These are phyloP conservation scores for Melampsora larici-populina DNA, from an alignment of 1,284 basidiomycete species.

Conservation along the genomic window DNA sequence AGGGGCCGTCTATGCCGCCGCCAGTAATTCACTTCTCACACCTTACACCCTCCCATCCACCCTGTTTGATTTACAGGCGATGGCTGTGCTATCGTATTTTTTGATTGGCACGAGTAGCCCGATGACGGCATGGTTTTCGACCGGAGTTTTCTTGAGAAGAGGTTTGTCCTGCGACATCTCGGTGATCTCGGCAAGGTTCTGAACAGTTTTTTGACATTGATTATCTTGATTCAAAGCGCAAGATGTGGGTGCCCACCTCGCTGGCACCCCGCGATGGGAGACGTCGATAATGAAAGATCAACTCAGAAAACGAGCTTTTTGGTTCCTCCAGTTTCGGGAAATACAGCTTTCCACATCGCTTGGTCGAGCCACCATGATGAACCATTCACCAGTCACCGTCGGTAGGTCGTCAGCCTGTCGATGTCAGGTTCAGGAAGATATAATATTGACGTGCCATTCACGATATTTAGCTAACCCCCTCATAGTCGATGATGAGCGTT, in stretches of 20 bases:
- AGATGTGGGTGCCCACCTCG: constrained; percentile 7
- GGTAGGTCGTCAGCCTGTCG: constrained; percentile 3
- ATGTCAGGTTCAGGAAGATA: not conserved
- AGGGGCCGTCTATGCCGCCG: not conserved
- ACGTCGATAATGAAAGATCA: constrained; percentile 38
- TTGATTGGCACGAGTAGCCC: constrained; percentile 1
- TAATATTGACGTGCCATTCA: not conserved
- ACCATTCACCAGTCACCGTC: not conserved
- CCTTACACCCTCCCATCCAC: not conserved
- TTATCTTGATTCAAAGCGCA: constrained; percentile 10
- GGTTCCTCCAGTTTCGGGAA: constrained; percentile 8
- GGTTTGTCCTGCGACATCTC: not conserved
- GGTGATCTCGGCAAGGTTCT: not conserved
- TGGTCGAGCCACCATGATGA: constrained; percentile 16
- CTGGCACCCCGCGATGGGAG: constrained; percentile 18
- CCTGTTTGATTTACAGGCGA: constrained; percentile 28
- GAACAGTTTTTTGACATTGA: not conserved
- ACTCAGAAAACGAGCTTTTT: constrained; percentile 26
- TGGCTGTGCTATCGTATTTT: constrained; percentile 6
- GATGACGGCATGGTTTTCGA: constrained; percentile 20
- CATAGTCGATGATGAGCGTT: constrained; percentile 6
- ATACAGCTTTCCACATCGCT: constrained; percentile 15
- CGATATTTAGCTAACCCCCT: constrained; percentile 13
- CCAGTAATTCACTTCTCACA: not conserved
- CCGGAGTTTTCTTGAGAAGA: constrained; percentile 2